phyloP scores from a whole-genome alignment of 768 basidiomycete genomes.

The Sistotremastrum niveocremeum region DNA sequence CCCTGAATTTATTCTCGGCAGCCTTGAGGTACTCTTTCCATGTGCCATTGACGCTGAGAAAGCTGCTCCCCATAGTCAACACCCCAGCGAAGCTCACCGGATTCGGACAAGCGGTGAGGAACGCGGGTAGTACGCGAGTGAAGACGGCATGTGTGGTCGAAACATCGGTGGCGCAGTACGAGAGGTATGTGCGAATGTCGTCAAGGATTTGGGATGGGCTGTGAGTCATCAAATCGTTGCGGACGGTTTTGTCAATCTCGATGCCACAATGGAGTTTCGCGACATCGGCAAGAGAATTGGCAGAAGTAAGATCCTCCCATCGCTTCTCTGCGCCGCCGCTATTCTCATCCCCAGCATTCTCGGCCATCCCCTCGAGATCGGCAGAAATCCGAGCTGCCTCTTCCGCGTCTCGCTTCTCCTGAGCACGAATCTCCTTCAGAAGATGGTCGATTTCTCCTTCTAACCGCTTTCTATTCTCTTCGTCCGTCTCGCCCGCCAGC shows the following conservation, averaged over 20 bases:
- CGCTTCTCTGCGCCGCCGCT: constrained; percentile 36
- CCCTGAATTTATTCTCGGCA: constrained; percentile 65
- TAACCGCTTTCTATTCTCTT: constrained; percentile 22
- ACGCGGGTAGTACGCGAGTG: constrained; percentile 61
- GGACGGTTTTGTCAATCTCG: constrained; percentile 59
- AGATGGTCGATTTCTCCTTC: constrained; percentile 20
- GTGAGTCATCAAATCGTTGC: constrained; percentile 62
- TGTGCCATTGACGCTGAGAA: constrained; percentile 78
- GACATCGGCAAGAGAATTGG: constrained; percentile 86
- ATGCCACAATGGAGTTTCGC: constrained; percentile 82
- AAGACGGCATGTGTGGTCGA: constrained; percentile 74
- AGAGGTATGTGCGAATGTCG: constrained; percentile 58
- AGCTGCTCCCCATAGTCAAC: constrained; percentile 81
- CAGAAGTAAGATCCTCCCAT: constrained; percentile 91
- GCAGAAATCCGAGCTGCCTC: background rate
- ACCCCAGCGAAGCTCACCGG: constrained; percentile 90
- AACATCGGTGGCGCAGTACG: constrained; percentile 82
- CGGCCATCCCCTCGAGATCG: background rate
- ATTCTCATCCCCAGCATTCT: constrained; percentile 24
- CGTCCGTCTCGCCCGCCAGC: constrained; percentile 27
- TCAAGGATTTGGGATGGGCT: constrained; percentile 51
- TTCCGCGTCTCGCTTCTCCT: too few relatives aligned
- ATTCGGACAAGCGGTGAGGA: constrained; percentile 72
- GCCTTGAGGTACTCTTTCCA: constrained; percentile 76
- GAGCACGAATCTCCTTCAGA: too few relatives aligned